These are phyloP conservation scores for Lycium barbarum DNA, from an alignment of 257 asterid genomes.

Conservation along the genomic window DNA sequence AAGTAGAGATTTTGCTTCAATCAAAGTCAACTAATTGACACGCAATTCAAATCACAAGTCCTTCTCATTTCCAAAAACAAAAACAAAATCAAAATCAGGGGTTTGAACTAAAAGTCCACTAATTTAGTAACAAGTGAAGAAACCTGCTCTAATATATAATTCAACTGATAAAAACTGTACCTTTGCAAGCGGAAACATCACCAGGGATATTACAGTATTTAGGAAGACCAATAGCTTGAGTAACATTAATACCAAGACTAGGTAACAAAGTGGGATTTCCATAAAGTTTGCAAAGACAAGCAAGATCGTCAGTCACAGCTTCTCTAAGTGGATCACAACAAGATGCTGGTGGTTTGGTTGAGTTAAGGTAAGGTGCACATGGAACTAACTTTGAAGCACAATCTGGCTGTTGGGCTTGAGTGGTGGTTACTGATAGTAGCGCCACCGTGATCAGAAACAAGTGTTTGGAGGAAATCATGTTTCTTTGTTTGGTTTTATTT, in stretches of 20 bases:
- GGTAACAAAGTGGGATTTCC: constrained; percentile 28
- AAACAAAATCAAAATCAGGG: background rate
- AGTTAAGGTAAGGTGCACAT: constrained; percentile 44
- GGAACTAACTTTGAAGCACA: constrained; percentile 46
- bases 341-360: constrained; percentile 43
- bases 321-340: constrained; percentile 52
- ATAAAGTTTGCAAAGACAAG: constrained; percentile 53
- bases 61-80: background rate
- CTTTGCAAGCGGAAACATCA: constrained; percentile 48
- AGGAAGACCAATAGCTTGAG: constrained; percentile 59
- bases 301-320: constrained; percentile 49
- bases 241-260: constrained; percentile 38
- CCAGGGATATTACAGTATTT: constrained; percentile 38
- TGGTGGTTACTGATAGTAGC: constrained; percentile 28
- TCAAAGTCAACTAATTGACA: background rate
- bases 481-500: background rate
- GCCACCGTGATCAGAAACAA: constrained; percentile 34
- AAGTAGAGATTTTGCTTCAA: background rate
- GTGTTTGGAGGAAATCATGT: constrained; percentile 35
- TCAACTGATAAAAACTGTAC: constrained; percentile 27
- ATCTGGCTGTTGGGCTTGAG: constrained; percentile 41
- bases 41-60: background rate
- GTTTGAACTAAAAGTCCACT: too few relatives aligned
- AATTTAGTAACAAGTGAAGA: too few relatives aligned
- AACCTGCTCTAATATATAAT: too few relatives aligned